Percentiles rank a stretch among this genome's conserved stretches.
These are phyloP conservation scores for Fusarium tjaetaba DNA, from an alignment of 2,329 filamentous ascomycete species.

Conservation along the genomic window DNA sequence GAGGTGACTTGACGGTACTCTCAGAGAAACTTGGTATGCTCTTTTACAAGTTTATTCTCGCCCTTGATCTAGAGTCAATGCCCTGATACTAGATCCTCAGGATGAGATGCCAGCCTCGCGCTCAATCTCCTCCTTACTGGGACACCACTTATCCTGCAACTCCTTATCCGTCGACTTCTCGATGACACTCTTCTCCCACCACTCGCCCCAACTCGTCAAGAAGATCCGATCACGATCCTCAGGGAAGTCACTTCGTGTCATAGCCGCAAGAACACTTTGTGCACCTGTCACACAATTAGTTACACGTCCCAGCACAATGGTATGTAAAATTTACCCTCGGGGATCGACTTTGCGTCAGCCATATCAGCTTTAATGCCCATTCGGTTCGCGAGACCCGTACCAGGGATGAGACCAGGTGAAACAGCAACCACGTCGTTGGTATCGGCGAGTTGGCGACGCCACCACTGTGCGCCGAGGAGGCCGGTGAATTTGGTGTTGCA, in stretches of 20 bases:
- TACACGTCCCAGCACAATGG: not conserved
- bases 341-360: constrained; percentile 59
- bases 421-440: constrained; percentile 60
- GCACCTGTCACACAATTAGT: constrained; percentile 51
- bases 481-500: constrained; percentile 60
- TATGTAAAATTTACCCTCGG: constrained; percentile 52
- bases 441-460: constrained; percentile 61
- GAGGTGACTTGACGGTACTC: too few relatives aligned
- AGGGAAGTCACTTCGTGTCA: constrained; percentile 58
- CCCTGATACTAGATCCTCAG: not conserved
- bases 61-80: too few relatives aligned
- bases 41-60: not conserved
- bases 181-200: constrained; percentile 60
- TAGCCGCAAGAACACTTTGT: constrained; percentile 55
- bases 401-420: constrained; percentile 62
- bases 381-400: constrained; percentile 54
- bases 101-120: constrained; percentile 49
- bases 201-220: constrained; percentile 66
- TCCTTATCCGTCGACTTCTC: constrained; percentile 54
- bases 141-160: constrained; percentile 63
- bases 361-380: constrained; percentile 47
- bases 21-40: not conserved
- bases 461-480: constrained; percentile 64
- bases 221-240: constrained; percentile 63
- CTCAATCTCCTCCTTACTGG: constrained; percentile 59